Evolutionary conservation across 2,329 filamentous ascomycete species (phyloP).

Genomic region (Dothidotthia symphoricarpi): DNA sequence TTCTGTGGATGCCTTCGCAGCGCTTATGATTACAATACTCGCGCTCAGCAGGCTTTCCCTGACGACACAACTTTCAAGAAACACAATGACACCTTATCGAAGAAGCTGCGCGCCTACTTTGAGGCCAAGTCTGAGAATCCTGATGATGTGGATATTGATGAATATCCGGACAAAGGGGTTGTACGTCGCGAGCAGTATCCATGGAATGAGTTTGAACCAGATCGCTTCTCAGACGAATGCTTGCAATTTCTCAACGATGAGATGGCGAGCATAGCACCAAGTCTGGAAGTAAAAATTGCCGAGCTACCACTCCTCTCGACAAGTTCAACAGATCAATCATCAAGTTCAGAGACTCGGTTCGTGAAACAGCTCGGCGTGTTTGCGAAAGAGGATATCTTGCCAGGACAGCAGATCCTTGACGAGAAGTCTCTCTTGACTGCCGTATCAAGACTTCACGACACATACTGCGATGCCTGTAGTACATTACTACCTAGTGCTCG

Average conservation of each 20-base stretch:
- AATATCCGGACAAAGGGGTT: slow-evolving; percentile 67
- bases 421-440: slow-evolving; percentile 87
- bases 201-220: slow-evolving; percentile 62
- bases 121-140: slow-evolving; percentile 19
- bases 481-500: slow-evolving; percentile 58
- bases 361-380: slow-evolving; percentile 86
- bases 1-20: slow-evolving; percentile 65
- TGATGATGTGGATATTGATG: slow-evolving; percentile 50
- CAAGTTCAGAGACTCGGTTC: slow-evolving; percentile 54
- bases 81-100: slow-evolving; percentile 53
- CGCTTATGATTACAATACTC: slow-evolving; percentile 63
- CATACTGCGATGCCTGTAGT: slow-evolving; percentile 87
- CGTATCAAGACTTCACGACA: slow-evolving; percentile 82
- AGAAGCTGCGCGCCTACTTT: slow-evolving; percentile 24
- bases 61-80: slow-evolving; percentile 57
- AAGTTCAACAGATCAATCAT: slow-evolving; percentile 25
- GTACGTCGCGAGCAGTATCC: slow-evolving; percentile 66
- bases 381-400: slow-evolving; percentile 73
- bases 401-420: slow-evolving; percentile 72
- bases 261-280: slow-evolving; percentile 69
- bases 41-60: slow-evolving; percentile 58
- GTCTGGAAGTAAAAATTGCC: slow-evolving; percentile 75
- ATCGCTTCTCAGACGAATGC: slow-evolving; percentile 54
- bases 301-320: slow-evolving; percentile 66
- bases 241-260: slow-evolving; percentile 70